Evolutionary conservation across 164 flowering plant genomes (phyloP), one percentile per base, ranked within the genome.

Genomic region (Hamamelis virginiana): DNA sequence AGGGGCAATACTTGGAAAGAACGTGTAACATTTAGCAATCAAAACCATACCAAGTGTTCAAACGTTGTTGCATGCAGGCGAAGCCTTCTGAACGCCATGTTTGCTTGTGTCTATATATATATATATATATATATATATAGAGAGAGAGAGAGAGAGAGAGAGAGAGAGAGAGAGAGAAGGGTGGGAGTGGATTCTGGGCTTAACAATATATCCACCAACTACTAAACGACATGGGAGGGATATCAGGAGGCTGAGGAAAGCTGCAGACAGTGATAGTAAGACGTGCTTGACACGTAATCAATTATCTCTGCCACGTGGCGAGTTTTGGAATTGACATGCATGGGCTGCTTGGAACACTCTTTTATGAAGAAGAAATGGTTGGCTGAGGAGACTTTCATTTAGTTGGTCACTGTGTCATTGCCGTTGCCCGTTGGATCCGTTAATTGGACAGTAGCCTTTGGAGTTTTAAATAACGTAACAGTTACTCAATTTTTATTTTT

Each of bases 211-310:
- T 61, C 11, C 52, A 62, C 22, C 22, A n/a, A 1, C 21, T 25
- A 26, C 26, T 4, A 28, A 45, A 18, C 18, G 55, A 61, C 23
- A 27, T 10, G 21, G 22, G 27, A 59, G 43, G 12, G 47, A 64
- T 23, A 63, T 22, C 10, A 15, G 11, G 62, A 61, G 48, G 18
- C 65, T 18, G 73, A 66, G 72, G 48, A 26, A 72, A 45, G 44
- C n/a, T n/a, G n/a, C 67, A 70, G 70, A 74, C 78, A 70, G 46
- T 33, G 8, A 43, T 14, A 28, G 46, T 18, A 62, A 67, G 72
- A 67, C 74, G 67, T 74, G 50, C 13, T 14, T 28, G 67, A 67
- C 77, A 77, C 77, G 80, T 59, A 51, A 74, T 55, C 60, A 65
- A 3, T 16, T 55, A 56, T n/a, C 12, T 44, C n/a, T 68, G 41